A percentile compares a stretch with the other conserved stretches of the same genome.
Conservation (phyloP, 148 eudicot species). For the Agrostemma githago region DNA sequence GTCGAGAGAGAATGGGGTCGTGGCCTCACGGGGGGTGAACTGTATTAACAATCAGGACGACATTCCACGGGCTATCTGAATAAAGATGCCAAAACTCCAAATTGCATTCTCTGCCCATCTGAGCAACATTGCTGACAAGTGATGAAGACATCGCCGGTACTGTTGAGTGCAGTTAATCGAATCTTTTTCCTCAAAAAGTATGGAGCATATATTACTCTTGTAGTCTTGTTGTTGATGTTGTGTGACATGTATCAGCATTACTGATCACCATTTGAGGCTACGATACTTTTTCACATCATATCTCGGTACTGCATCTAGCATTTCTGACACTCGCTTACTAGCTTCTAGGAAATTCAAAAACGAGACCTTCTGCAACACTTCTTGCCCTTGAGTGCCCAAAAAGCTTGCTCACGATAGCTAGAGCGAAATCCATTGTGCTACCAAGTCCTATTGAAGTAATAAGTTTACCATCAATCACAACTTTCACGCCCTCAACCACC, state of each 20-base stretch:
- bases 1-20: background rate
- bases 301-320: background rate
- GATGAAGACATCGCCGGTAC: background rate
- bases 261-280: background rate
- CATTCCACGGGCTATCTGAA: background rate
- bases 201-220: background rate
- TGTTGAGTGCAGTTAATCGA: background rate
- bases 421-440: conserved; percentile 55
- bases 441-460: conserved; percentile 77
- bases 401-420: conserved; percentile 79
- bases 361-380: conserved; percentile 94
- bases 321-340: conserved; percentile 15
- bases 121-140: background rate
- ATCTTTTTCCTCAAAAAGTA: background rate
- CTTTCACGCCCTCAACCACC: conserved; percentile 41
- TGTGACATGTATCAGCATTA: background rate
- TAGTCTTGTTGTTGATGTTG: background rate
- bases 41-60: background rate
- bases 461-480: conserved; percentile 80
- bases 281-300: background rate
- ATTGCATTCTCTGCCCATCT: background rate
- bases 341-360: conserved; percentile 59
- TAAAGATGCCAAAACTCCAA: background rate
- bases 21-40: background rate
- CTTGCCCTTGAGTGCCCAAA: conserved; percentile 84